Base-by-base conservation (phyloP, 352 stramenopile genomes). In the Phytophthora sp. region DNA sequence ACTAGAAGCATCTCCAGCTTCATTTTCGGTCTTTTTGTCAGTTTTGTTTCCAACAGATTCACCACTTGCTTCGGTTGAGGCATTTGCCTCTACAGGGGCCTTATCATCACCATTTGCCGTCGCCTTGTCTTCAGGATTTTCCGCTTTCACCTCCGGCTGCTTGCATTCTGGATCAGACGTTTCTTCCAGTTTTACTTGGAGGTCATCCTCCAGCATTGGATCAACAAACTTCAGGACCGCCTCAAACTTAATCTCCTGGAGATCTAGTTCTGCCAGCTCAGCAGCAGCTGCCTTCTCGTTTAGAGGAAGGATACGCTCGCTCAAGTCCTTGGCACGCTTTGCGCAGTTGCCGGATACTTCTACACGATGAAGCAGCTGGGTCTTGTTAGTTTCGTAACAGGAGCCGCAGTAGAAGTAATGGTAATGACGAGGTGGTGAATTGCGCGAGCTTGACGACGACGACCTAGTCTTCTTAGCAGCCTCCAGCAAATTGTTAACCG, bases 201-300 rank as follows among this genome's bases (percentile, higher is more conserved):
- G 39, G 21, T 75, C 60, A 17, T 74, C 62, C 1, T 73, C 72
- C 45, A 73, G 44, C 1, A 38, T 55, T 1, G 62, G 67, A 58
- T 92, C 74, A 3, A 92, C 84, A 69, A 82, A 90, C 12, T 55
- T 68, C 6, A 95, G 59, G 3, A 52, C 39, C 10, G 77, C 62
- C 30, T 89, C 78, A 35, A 87, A 94, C 69, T 93, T 94, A 39
- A 95, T 79, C 52, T 94, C 87, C 51, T 94, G 83, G 28, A 95
- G 54, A 58, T 94, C 85, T n/a, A 92, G 42, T 24, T 91, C 78
- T 0, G 83, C 79, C 1, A 92, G 64, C 57, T 92, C 81, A 1
- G 82, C 66, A 2, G 78, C 65, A 0, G 77, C 64, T 10, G 72
- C 82, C 43, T 82, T 90, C 26, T 92, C 85, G 21, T 80, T 86